Base-by-base conservation (phyloP, 495 filamentous ascomycete genomes). In the Neurospora cerealis region DNA sequence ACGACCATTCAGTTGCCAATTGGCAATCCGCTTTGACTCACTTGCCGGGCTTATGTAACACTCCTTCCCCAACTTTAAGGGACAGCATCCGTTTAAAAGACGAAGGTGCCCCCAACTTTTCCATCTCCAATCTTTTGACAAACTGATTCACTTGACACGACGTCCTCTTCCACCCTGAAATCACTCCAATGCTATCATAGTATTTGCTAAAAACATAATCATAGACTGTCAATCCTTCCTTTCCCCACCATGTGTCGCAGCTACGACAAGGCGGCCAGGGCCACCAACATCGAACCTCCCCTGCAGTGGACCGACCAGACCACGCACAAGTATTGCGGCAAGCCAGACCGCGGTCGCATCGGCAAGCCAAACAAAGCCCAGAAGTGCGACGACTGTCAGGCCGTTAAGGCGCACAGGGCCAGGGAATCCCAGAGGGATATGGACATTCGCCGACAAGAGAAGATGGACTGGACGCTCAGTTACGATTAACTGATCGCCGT, bases 331-430 rank as follows among this genome's bases (percentile, higher is more conserved):
- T 81, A 80, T 70, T 81, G 79, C 74, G 76, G 76, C 41, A 69
- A 70, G 42, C 19, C 74, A 15, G 79, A 81, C 73, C 34, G 39
- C 36, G 78, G 76, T 17, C 74, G 74, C 32, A n/a, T 19, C 4
- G 78, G 75, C 39, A 75, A 73, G 41, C 74, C 79, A 11, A 80
- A 80, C 77, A 79, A 80, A 71, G 79, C 77, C 7, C 79, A 81
- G 44, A 75, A 77, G 42, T 81, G 79, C 74, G 73, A 76, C 34
- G 73, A 66, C 9, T 81, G 79, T 41, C 44, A 76, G 28, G 69
- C 38, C 2, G n/a, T 80, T 75, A 80, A 80, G 77, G 76, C 76
- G 10, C 39, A 69, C 44, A 36, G 28, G 36, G 70, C 70, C 10
- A 73, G 72, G 70, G 54, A 69, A 10, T 44, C 62, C 5, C 71